Base-by-base conservation (phyloP, 2,329 filamentous ascomycete genomes). In the Fusarium nisikadoi region DNA sequence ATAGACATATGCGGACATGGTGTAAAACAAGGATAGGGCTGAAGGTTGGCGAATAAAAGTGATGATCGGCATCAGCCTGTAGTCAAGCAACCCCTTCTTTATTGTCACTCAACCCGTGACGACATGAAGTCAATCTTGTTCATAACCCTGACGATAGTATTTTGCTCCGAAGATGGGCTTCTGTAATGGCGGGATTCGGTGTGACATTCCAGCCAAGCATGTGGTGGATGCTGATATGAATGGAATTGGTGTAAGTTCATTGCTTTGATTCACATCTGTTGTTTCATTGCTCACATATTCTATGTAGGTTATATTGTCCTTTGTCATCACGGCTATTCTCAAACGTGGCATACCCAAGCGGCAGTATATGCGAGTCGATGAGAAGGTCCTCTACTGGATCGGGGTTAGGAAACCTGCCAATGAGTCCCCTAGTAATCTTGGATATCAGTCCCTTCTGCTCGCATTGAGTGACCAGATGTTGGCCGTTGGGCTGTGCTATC, bases 211-310 rank as follows among this genome's bases (percentile, higher is more conserved):
- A 8, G 53, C 58, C 11, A 58, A 60, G 35, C 38, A 46, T 17
- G 47, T 64, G 39, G 58, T 65, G 46, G 70, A 72, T 23, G 45
- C 70, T 43, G 64, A 72, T 27, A 72, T 72, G 69, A 56, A 72
- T 13, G 69, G 70, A 31, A 70, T 72, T 38, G 70, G 55, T 27
- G 69, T 62, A 54, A 49, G 29, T 20, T 14, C 35, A n/a, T 13
- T 20, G 16, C 17, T 55, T 19, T 23, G 29, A 29, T 27, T 39
- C 16, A 35, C 13, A n/a, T 27, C 14, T 25, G 12, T 13, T 23
- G 12, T 13, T 23, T 14, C 6, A 35, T 36, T 27, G 17, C 56
- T 68, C 33, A 68, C 65, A 38, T 46, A 29, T 35, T 36, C 9
- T 27, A 25, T 38, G 17, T 19, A 71, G 53, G 53, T 71, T 19